These are phyloP conservation scores for Populus deltoides DNA, from an alignment of 345 rosid species.

Conservation along the genomic window DNA sequence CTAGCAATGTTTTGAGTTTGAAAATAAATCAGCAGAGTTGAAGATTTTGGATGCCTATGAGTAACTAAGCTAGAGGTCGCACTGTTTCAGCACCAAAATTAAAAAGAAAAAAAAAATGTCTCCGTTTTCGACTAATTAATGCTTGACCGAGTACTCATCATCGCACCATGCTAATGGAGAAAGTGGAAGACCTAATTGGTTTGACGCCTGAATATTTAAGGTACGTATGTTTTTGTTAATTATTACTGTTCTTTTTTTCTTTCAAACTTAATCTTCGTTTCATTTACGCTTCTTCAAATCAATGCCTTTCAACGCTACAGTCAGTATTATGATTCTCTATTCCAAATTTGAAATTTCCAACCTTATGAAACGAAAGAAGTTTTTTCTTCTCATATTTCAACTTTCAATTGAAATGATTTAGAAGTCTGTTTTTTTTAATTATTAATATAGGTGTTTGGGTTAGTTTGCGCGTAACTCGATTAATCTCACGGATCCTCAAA, in stretches of 20 bases:
- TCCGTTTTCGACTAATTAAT: no score
- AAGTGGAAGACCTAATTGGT: neutral
- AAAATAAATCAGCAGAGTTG: no score
- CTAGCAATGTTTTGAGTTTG: no score
- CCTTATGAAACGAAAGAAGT: neutral
- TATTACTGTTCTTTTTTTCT: no score
- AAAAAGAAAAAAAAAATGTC: no score
- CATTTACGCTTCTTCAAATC: neutral
- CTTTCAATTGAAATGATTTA: no score
- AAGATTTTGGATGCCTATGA: no score
- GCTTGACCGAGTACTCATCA: neutral
- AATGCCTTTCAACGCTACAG: neutral
- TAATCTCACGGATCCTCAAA: rapidly evolving
- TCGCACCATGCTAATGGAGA: neutral
- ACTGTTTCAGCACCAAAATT: no score
- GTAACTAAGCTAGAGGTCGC: no score
- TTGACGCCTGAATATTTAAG: neutral
- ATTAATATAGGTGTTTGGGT: no score
- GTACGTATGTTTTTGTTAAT: neutral
- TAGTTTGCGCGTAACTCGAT: rapidly evolving
- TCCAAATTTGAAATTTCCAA: neutral
- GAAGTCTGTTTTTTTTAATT: no score
- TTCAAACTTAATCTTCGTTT: neutral
- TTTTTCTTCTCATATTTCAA: neutral
- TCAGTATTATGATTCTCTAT: neutral